Conservation (phyloP, 2,329 filamentous ascomycete species). For the Talaromyces piceae region DNA sequence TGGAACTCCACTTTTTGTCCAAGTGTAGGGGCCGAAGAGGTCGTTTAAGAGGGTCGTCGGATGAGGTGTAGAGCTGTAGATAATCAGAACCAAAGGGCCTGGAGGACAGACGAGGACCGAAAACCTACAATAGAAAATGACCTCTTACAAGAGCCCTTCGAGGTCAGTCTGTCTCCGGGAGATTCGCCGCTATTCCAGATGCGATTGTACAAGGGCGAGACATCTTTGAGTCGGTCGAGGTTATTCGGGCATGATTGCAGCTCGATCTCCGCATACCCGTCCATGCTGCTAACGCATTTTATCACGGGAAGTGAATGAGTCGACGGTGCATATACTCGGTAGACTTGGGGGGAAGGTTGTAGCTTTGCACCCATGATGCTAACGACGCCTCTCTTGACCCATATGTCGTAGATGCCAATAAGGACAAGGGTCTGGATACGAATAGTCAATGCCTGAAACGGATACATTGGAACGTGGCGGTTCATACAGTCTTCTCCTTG, state of each 20-base stretch:
- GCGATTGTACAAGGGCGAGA: conserved; percentile 47
- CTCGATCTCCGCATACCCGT: conserved; percentile 41
- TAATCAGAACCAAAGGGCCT: no score
- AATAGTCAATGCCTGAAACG: conserved; percentile 14
- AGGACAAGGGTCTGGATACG: conserved; percentile 32
- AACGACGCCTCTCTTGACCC: conserved; percentile 49
- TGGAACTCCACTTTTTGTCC: conserved; percentile 37
- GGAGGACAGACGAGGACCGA: not conserved
- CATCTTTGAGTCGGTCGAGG: conserved; percentile 36
- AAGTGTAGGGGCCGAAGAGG: conserved; percentile 37
- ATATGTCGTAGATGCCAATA: conserved; percentile 51
- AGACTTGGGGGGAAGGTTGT: conserved; percentile 34
- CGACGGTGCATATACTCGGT: conserved; percentile 49
- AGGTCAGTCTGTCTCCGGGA: conserved; percentile 24
- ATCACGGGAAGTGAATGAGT: conserved; percentile 52
- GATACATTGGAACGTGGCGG: not conserved
- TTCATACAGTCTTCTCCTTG: conserved; percentile 31
- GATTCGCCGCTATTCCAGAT: conserved; percentile 43
- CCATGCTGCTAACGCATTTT: conserved; percentile 34
- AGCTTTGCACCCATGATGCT: conserved; percentile 54
- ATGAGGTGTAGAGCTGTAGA: conserved; percentile 35
- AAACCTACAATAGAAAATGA: conserved; percentile 36
- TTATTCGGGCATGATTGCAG: conserved; percentile 41
- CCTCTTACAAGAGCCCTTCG: conserved; percentile 24
- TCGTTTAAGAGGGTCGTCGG: conserved; percentile 35